Conservation (phyloP, 306 rosid species). For the Chamaecrista fasciculata region DNA sequence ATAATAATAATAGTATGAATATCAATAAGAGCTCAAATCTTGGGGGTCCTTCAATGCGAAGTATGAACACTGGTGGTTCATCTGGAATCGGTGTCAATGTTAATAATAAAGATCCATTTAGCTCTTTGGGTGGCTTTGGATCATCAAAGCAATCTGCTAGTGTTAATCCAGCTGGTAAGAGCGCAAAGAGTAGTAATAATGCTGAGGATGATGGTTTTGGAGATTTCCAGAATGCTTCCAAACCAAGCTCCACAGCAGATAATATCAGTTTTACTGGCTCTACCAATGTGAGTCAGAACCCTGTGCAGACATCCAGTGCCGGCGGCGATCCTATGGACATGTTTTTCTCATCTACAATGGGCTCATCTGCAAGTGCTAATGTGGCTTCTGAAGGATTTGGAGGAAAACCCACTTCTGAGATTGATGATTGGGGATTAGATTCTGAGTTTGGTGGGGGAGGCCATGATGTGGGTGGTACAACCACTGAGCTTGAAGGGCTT, state of each 20-base stretch:
- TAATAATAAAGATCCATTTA: constrained; percentile 74
- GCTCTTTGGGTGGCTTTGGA: constrained; percentile 75
- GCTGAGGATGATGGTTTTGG: constrained; percentile 60
- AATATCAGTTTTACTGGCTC: constrained; percentile 45
- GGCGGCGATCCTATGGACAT: constrained; percentile 78
- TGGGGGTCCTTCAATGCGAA: constrained; percentile 59
- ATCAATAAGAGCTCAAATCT: constrained; percentile 41
- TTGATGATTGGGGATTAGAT: constrained; percentile 84
- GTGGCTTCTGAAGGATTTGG: constrained; percentile 35
- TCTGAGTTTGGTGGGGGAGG: constrained; percentile 65
- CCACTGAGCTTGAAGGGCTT: constrained; percentile 95
- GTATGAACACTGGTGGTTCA: constrained; percentile 35
- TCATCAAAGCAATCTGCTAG: constrained; percentile 56
- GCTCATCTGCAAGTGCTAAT: constrained; percentile 36
- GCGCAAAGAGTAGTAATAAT: constrained; percentile 19
- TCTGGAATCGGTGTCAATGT: constrained; percentile 46
- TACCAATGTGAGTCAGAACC: constrained; percentile 34
- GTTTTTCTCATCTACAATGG: constrained; percentile 60
- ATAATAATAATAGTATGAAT: constrained; percentile 28
- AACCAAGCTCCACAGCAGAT: constrained; percentile 41
- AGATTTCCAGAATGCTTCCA: constrained; percentile 74
- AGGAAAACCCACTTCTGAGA: constrained; percentile 43
- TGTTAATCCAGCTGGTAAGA: constrained; percentile 55
- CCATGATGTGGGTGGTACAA: constrained; percentile 61
- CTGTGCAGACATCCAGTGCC: constrained; percentile 45